Evolutionary conservation across 371 early-diverging fungal species (phyloP).

Genomic region (Amoeboaphelidium occidentale): DNA sequence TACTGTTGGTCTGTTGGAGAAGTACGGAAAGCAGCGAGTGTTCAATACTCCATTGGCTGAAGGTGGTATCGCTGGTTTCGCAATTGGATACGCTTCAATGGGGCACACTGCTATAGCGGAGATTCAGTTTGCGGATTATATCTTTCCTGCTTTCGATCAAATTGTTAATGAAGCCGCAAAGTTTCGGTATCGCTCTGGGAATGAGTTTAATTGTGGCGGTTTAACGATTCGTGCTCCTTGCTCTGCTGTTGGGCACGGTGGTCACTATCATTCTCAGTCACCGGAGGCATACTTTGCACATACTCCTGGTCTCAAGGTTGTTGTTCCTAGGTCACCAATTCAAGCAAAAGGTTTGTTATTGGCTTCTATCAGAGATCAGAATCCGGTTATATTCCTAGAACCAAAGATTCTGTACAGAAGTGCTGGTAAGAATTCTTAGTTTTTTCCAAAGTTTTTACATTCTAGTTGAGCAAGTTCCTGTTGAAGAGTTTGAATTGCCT

Average conservation of each 20-base stretch:
- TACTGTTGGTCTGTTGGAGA: slow-evolving; percentile 68
- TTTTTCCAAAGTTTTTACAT: neutral
- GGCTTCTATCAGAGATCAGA: slow-evolving; percentile 72
- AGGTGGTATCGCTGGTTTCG: slow-evolving; percentile 92
- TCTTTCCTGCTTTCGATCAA: slow-evolving; percentile 85
- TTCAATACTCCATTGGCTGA: slow-evolving; percentile 93
- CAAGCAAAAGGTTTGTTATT: slow-evolving; percentile 89
- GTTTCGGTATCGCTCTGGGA: slow-evolving; percentile 84
- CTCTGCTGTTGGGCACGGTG: slow-evolving; percentile 93
- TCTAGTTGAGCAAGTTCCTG: slow-evolving; percentile 80
- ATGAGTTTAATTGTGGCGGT: slow-evolving; percentile 69
- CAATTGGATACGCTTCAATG: slow-evolving; percentile 85
- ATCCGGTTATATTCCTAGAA: slow-evolving; percentile 87
- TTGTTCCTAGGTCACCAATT: slow-evolving; percentile 76
- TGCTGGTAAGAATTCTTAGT: slow-evolving; percentile 26
- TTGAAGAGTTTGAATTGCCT: slow-evolving; percentile 71
- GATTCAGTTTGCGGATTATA: slow-evolving; percentile 95
- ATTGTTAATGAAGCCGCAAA: slow-evolving; percentile 97
- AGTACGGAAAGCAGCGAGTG: slow-evolving; percentile 67
- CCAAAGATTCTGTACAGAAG: slow-evolving; percentile 90
- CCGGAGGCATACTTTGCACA: slow-evolving; percentile 93
- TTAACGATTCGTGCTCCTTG: slow-evolving; percentile 78
- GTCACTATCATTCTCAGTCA: slow-evolving; percentile 81
- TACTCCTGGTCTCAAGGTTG: slow-evolving; percentile 81
- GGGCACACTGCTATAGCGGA: slow-evolving; percentile 94